phyloP scores from a whole-genome alignment of 371 early-diverging fungal genomes.

The Mortierella sp. region DNA sequence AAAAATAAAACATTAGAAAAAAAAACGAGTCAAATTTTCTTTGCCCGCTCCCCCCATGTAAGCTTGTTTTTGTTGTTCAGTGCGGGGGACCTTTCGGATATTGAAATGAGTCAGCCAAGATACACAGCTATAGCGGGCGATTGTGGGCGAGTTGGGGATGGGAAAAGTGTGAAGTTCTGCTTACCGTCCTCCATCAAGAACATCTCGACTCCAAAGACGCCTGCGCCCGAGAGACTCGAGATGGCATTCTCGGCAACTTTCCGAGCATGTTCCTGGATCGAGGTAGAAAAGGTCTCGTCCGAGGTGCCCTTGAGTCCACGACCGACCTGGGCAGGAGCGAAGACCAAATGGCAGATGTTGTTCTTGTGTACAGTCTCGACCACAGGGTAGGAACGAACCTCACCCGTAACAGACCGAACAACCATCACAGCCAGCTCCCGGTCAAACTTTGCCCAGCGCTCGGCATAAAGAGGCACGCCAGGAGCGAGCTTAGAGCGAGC shows the following conservation, averaged over 20 bases:
- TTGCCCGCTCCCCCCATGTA: too few species aligned
- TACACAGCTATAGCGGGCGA: neutral
- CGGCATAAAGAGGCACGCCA: conserved; percentile 82
- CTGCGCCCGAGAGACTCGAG: conserved; percentile 82
- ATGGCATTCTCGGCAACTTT: conserved; percentile 88
- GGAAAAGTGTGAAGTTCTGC: conserved; percentile 8
- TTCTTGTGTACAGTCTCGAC: conserved; percentile 96
- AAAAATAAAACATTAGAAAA: conserved; percentile 6
- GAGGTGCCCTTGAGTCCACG: conserved; percentile 58
- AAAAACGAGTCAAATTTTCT: neutral
- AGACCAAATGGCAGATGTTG: conserved; percentile 93
- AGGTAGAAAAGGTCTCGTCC: conserved; percentile 36
- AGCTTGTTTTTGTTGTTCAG: too few species aligned
- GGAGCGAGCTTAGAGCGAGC: conserved; percentile 64
- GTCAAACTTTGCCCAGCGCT: conserved; percentile 92
- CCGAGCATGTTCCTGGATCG: conserved; percentile 74
- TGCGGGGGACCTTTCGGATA: neutral
- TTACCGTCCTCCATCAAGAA: conserved; percentile 87
- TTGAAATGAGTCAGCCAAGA: neutral
- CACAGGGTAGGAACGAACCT: conserved; percentile 87
- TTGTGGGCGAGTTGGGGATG: neutral
- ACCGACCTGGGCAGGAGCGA: conserved; percentile 95
- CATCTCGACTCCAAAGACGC: conserved; percentile 97
- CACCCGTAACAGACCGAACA: conserved; percentile 82
- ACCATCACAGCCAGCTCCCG: conserved; percentile 98